Base-by-base conservation (phyloP, 495 filamentous ascomycete species). In the Cudoniella acicularis region DNA sequence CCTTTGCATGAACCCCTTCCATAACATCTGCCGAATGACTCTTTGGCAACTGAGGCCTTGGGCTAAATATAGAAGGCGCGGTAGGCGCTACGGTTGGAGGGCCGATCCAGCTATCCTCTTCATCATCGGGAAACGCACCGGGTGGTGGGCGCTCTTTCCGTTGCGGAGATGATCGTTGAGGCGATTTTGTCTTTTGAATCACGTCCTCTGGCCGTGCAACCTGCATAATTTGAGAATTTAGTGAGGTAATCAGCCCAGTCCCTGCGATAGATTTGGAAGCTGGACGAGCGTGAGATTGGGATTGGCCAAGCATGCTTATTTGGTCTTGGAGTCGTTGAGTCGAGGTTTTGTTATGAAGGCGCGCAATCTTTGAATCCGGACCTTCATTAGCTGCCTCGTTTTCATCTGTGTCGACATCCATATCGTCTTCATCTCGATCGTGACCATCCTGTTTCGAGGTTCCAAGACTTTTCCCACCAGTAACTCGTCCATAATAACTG, bases 241-340 rank as follows among this genome's bases (percentile, higher is more conserved):
- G 57, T 17, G 53, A 46, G 13, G 36, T 30, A n/a, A 46, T 26
- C 24, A 45, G 88, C 1, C 70, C 50, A 10, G 81, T 72, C 42
- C 79, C 76, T 30, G 62, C 64, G 24, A 91, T 85, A 10, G 86
- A 87, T 65, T 92, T 93, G 2, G 86, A 89, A 2, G 83, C 75
- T 47, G 87, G 77, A 26, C 86, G 77, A 46, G 65, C 70, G 48
- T 62, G 72, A 2, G 87, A 76, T 64, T 91, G 88, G 1, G 83
- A 79, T 69, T 97, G 89, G 21, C 92, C 92, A 18, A 98, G 81
- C 84, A 93, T 91, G 67, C 86, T 93, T 64, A 98, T 96, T 64
- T 90, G 88, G 59, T 98, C 95, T 57, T 95, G 89, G 17, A 98
- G 78, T 10, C 87, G 79, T 68, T 97, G 91, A 1, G 94, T 97